phyloP scores from a whole-genome alignment of 2,329 filamentous ascomycete genomes.

The Neopestalotiopsis sp. region DNA sequence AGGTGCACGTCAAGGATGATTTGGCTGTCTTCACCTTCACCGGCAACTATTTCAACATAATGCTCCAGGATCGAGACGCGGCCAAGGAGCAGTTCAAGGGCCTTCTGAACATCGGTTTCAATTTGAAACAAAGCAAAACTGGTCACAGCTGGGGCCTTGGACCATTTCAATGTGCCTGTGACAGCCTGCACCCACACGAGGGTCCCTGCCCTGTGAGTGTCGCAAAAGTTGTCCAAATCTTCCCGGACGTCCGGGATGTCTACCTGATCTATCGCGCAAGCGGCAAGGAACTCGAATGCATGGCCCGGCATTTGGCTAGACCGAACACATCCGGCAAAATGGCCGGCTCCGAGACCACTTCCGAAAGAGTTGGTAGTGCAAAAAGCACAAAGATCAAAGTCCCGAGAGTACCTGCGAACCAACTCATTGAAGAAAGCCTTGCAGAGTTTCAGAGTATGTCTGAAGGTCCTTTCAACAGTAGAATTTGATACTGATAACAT shows the following conservation, averaged over 20 bases:
- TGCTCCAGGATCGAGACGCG: neutral
- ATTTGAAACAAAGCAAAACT: neutral
- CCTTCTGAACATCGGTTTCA: slow-evolving; percentile 14
- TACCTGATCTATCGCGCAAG: slow-evolving; percentile 33
- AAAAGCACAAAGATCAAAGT: neutral
- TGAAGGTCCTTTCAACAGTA: neutral
- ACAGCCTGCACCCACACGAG: neutral
- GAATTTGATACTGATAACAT: neutral
- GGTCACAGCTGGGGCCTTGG: neutral
- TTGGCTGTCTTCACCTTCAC: slow-evolving; percentile 18
- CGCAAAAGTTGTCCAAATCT: slow-evolving; percentile 29
- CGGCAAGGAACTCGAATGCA: neutral
- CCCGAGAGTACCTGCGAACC: neutral
- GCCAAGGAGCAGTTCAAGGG: slow-evolving; percentile 9
- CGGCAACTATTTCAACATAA: slow-evolving; percentile 17
- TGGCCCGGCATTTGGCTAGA: neutral
- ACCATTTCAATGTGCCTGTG: neutral
- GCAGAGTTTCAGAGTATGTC: slow-evolving; percentile 1
- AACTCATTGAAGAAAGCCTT: neutral
- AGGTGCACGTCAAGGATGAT: slow-evolving; percentile 11
- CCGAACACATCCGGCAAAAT: no score
- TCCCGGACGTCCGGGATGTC: slow-evolving; percentile 32
- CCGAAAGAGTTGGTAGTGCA: no score
- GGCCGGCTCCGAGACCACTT: no score
- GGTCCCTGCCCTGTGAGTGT: slow-evolving; percentile 25